Conservation (phyloP, 2,329 filamentous ascomycete species). For the Aphanocladium album region DNA sequence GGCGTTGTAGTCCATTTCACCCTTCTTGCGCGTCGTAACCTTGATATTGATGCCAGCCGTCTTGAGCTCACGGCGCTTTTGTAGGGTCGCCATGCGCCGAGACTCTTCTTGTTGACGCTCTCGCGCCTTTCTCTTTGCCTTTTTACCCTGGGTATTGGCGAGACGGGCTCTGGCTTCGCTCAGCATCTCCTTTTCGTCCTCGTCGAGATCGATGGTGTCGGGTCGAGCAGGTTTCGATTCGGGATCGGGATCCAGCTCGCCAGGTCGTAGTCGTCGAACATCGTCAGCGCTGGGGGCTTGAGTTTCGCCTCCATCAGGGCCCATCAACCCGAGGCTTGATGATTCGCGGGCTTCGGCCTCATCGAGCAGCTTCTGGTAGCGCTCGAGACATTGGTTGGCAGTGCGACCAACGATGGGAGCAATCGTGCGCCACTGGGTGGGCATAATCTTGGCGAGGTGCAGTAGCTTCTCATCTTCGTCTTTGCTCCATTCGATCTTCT, state of each 20-base stretch:
- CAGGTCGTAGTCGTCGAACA: conserved; percentile 80
- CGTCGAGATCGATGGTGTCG: conserved; percentile 95
- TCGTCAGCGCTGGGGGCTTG: conserved; percentile 88
- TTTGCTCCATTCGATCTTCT: conserved; percentile 98
- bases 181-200: conserved; percentile 99
- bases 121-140: conserved; percentile 94
- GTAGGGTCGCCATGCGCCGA: conserved; percentile 77
- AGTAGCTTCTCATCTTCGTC: conserved; percentile 97
- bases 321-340: conserved; percentile 75
- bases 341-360: conserved; percentile 90
- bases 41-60: conserved; percentile 98
- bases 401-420: conserved; percentile 94
- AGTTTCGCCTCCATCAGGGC: conserved; percentile 80
- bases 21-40: conserved; percentile 82
- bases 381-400: conserved; percentile 92
- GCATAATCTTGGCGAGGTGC: conserved; percentile 96
- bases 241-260: conserved; percentile 94
- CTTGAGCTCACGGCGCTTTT: conserved; percentile 95
- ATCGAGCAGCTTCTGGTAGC: conserved; percentile 93
- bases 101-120: conserved; percentile 96
- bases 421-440: conserved; percentile 98
- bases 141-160: conserved; percentile 97
- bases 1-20: conserved; percentile 99
- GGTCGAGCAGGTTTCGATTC: conserved; percentile 93
- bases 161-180: conserved; percentile 94